Percentiles rank a stretch among this genome's conserved stretches.
Conservation (phyloP, 495 filamentous ascomycete species). For the Aspergillus kassunensis region DNA sequence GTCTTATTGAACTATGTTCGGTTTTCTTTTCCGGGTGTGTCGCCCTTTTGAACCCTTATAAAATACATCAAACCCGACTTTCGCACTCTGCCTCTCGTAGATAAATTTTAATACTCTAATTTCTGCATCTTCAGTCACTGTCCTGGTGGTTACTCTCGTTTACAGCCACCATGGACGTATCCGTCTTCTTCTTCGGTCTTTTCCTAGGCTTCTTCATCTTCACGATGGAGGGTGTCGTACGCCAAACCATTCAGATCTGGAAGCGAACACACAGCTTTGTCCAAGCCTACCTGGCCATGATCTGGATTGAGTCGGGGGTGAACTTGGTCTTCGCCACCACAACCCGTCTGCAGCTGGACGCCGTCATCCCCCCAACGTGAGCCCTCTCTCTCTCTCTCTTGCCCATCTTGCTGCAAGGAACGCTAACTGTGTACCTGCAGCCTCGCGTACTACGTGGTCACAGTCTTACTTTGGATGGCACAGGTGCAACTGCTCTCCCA, state of each 20-base stretch:
- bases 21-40: too few species aligned
- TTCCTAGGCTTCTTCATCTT: conserved; percentile 8
- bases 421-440: background rate
- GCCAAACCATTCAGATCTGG: conserved; percentile 1
- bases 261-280: background rate
- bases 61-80: too few species aligned
- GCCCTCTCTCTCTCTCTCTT: too few species aligned
- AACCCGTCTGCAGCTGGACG: conserved; percentile 36
- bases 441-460: conserved; percentile 10
- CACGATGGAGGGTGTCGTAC: conserved; percentile 3
- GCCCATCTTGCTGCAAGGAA: too few species aligned
- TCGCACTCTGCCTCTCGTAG: too few species aligned
- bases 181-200: conserved; percentile 9
- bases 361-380: conserved; percentile 14
- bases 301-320: conserved; percentile 40
- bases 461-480: conserved; percentile 34
- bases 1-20: too few species aligned
- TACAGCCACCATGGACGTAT: conserved; percentile 4
- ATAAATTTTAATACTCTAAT: too few species aligned
- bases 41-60: too few species aligned
- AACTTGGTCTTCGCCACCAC: conserved; percentile 34
- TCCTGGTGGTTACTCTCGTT: background rate
- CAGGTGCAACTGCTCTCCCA: conserved; percentile 43
- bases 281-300: conserved; percentile 31
- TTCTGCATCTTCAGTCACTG: too few species aligned